A percentile compares a stretch with the other conserved stretches of the same genome.
phyloP scores from a whole-genome alignment of 768 basidiomycete genomes.

The Floccularia luteovirens region DNA sequence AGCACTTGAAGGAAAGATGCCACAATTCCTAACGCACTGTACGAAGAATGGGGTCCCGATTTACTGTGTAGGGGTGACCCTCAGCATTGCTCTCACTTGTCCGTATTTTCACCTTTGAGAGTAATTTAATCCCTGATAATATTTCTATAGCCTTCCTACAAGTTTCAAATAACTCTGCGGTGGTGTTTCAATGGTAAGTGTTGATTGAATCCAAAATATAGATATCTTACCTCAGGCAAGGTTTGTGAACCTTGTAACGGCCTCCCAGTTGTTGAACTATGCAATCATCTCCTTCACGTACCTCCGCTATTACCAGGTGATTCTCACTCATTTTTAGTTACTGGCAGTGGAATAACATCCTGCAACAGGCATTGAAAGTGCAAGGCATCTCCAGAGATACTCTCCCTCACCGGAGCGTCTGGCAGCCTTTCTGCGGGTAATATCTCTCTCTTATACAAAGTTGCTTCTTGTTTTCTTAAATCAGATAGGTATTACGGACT shows the following conservation, averaged over 20 bases:
- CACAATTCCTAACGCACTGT: constrained; percentile 42
- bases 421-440: constrained; percentile 46
- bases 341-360: background rate
- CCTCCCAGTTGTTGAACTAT: constrained; percentile 40
- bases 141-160: constrained; percentile 35
- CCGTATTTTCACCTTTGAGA: constrained; percentile 9
- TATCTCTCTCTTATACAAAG: background rate
- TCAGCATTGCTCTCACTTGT: constrained; percentile 30
- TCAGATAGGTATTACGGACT: constrained; percentile 35
- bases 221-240: constrained; percentile 11
- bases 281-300: constrained; percentile 41
- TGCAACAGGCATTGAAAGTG: constrained; percentile 29
- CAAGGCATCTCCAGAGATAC: constrained; percentile 37
- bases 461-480: background rate
- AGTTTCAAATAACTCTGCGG: constrained; percentile 37
- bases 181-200: constrained; percentile 38
- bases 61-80: constrained; percentile 38
- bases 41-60: constrained; percentile 51
- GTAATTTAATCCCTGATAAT: background rate
- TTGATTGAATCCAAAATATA: background rate
- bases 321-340: background rate
- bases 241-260: constrained; percentile 43
- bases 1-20: constrained; percentile 55
- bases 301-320: constrained; percentile 36
- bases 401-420: constrained; percentile 36